phyloP scores from a whole-genome alignment of 176 grass and related monocot genomes.

The Cenchrus americanus region DNA sequence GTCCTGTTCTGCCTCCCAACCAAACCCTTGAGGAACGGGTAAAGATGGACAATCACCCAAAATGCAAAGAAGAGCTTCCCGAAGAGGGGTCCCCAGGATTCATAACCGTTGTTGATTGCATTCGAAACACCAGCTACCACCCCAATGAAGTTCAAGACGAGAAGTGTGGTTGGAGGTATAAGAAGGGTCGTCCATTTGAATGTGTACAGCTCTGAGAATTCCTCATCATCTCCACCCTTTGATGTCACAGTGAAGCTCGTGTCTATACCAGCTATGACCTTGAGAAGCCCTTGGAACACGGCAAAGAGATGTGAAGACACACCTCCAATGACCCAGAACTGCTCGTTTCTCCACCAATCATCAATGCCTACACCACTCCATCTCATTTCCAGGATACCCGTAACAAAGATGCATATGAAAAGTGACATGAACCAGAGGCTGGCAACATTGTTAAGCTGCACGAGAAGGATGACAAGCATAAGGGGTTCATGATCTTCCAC shows the following conservation, averaged over 20 bases:
- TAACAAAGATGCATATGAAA: constrained; percentile 75
- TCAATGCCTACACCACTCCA: constrained; percentile 71
- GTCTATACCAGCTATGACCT: constrained; percentile 72
- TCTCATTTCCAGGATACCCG: constrained; percentile 76
- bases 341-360: constrained; percentile 84
- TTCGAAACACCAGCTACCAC: constrained; percentile 71
- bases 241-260: constrained; percentile 77
- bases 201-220: constrained; percentile 70
- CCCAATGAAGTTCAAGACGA: constrained; percentile 66
- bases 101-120: constrained; percentile 76
- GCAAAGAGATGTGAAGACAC: constrained; percentile 75
- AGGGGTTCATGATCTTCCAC: constrained; percentile 1
- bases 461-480: neutral
- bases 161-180: constrained; percentile 68
- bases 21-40: constrained; percentile 80
- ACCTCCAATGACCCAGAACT: constrained; percentile 82
- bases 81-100: constrained; percentile 73
- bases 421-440: constrained; percentile 79
- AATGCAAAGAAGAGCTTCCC: constrained; percentile 80
- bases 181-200: constrained; percentile 81
- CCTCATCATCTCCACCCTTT: constrained; percentile 65
- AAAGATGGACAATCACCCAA: constrained; percentile 81
- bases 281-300: constrained; percentile 71
- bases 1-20: constrained; percentile 76
- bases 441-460: constrained; percentile 72